Evolutionary conservation across 2,329 filamentous ascomycete species (phyloP).

Genomic region (Epichloe gansuensis): DNA sequence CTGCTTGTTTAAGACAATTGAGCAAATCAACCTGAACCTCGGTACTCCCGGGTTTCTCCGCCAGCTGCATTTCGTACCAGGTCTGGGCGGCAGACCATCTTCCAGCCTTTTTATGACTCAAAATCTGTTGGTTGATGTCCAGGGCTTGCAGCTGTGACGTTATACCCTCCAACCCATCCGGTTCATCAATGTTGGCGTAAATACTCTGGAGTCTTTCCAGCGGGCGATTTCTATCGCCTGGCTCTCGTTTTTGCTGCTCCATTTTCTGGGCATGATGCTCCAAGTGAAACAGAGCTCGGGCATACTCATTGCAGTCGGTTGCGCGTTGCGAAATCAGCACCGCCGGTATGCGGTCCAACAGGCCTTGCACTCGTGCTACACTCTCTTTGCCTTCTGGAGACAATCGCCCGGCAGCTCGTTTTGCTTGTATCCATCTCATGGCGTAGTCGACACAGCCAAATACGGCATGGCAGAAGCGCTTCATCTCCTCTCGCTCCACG

Average conservation of each 20-base stretch:
- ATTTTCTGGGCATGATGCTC: conserved; percentile 67
- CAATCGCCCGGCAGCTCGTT: conserved; percentile 25
- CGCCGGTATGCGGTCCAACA: conserved; percentile 52
- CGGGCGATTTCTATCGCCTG: conserved; percentile 47
- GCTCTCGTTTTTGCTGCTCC: conserved; percentile 30
- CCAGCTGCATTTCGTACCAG: conserved; percentile 89
- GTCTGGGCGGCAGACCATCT: conserved; percentile 91
- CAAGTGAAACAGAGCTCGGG: conserved; percentile 84
- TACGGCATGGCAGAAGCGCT: conserved; percentile 79
- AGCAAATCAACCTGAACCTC: conserved; percentile 75
- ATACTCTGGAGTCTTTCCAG: conserved; percentile 79
- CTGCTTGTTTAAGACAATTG: conserved; percentile 85
- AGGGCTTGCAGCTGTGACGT: conserved; percentile 74
- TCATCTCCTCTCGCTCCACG: conserved; percentile 58
- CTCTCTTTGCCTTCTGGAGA: conserved; percentile 32
- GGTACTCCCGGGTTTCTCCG: conserved; percentile 61
- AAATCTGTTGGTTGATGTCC: conserved; percentile 85
- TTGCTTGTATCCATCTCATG: conserved; percentile 77
- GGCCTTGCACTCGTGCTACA: conserved; percentile 34
- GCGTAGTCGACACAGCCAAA: conserved; percentile 88
- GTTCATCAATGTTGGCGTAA: conserved; percentile 95
- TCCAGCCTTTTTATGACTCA: conserved; percentile 85
- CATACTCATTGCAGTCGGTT: conserved; percentile 87
- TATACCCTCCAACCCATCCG: conserved; percentile 90
- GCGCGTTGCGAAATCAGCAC: conserved; percentile 69